Evolutionary conservation across 2,329 filamentous ascomycete species (phyloP), one percentile per base, ranked within the genome.

Genomic region (Nigrospora oryzae): DNA sequence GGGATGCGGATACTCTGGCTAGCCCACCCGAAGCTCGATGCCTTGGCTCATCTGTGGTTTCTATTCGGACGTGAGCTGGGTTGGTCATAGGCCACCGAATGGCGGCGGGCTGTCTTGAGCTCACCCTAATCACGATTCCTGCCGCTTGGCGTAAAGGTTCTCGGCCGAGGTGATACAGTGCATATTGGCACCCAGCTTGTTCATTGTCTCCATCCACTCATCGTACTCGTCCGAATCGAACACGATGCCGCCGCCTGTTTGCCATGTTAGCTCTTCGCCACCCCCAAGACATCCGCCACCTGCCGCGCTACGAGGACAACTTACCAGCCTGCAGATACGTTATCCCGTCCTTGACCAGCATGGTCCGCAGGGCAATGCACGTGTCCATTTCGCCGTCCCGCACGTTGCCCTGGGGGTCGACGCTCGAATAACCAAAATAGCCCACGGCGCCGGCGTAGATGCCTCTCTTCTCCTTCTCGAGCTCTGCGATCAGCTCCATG

Each of bases 361-460:
- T 98, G 6, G 93, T 98, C 38, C 93, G 77, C 59, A 96, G 74
- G 13, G 80, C 80, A 54, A 84, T 84, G 57, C 80, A 84, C 10
- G 87, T 94, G 57, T 96, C 90, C 90, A 96, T 96, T 17, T 86
- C 87, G 7, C 90, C 91, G 58, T 94, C 86, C 11, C 74, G 70
- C 45, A 79, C 71, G 42, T 71, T 43, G 0, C 84, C 85, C 36
- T 83, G 73, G 8, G 71, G 67, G 40, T 83, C 79, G 38, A 91
- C 77, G 43, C 77, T 79, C 49, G 82, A 81, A 60, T 95, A 97
- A 11, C 91, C 91, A 65, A 96, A 98, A 69, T 96, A 98, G 2
- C 93, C 93, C 0, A 96, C 91, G 0, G 93, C 93, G 28, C 93
- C 93, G 10, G 93, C 93, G 61, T 98, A 98, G 35, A 97, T 81